Evolutionary conservation across 164 flowering plant species (phyloP).

Genomic region (Sedum album): DNA sequence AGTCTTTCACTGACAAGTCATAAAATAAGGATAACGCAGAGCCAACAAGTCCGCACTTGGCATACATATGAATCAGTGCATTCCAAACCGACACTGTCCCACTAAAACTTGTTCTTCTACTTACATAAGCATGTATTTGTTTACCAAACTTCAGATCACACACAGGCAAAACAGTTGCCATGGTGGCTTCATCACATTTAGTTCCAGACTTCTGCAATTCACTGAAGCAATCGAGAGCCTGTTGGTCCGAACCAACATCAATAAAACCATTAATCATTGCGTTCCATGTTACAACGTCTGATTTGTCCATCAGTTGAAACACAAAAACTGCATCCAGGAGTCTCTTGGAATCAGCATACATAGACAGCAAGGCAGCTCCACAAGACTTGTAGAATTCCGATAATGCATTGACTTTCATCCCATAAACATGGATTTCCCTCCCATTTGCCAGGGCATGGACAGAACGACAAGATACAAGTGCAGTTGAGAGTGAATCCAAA

Average conservation of each 20-base stretch:
- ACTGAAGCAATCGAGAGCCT: slow-evolving; percentile 28
- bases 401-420: slow-evolving; percentile 18
- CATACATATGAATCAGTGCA: slow-evolving; percentile 41
- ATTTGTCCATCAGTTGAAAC: no score
- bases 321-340: slow-evolving; percentile 25
- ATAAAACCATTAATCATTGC: slow-evolving; percentile 37
- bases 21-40: slow-evolving; percentile 29
- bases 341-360: slow-evolving; percentile 30
- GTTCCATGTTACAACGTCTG: slow-evolving; percentile 56
- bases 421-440: slow-evolving; percentile 42
- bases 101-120: slow-evolving; percentile 16
- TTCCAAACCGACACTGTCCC: slow-evolving; percentile 24
- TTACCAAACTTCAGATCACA: slow-evolving; percentile 36
- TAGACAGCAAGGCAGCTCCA: slow-evolving; percentile 41
- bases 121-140: slow-evolving; percentile 39
- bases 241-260: slow-evolving; percentile 22
- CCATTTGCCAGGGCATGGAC: slow-evolving; percentile 24
- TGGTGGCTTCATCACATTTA: slow-evolving; percentile 27
- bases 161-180: slow-evolving; percentile 36
- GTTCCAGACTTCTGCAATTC: slow-evolving; percentile 31
- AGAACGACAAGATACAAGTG: slow-evolving; percentile 33
- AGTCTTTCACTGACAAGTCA: slow-evolving; percentile 29
- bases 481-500: slow-evolving; percentile 36
- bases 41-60: slow-evolving; percentile 16
- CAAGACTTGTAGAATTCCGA: slow-evolving; percentile 28